Evolutionary conservation across 73 alveolate genomes (phyloP).

Genomic region (Paramecium tetraurelia): DNA sequence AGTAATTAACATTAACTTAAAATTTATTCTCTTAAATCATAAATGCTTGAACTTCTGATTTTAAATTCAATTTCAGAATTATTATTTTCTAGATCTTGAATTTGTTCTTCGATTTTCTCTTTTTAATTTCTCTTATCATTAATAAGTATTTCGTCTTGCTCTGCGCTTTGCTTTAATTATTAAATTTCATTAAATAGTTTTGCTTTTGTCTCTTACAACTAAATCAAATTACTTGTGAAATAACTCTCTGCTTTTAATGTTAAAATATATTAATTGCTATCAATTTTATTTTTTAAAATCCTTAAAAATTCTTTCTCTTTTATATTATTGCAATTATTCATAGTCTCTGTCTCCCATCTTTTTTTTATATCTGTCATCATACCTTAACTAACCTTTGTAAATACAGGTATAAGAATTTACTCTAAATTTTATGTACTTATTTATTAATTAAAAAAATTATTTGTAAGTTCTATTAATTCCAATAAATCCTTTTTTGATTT

Average conservation of each 20-base stretch:
- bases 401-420: background rate
- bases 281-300: background rate
- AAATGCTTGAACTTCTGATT: background rate
- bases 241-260: background rate
- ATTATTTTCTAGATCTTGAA: background rate
- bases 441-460: no score
- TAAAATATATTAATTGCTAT: background rate
- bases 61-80: no score
- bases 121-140: no score
- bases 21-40: background rate
- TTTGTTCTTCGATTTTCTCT: no score
- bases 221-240: background rate
- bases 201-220: background rate
- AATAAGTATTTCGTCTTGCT: no score
- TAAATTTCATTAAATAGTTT: no score
- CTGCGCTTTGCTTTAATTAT: no score
- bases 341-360: background rate
- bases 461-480: background rate
- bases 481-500: background rate
- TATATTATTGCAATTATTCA: background rate
- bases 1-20: background rate
- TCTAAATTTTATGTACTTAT: no score
- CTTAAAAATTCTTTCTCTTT: background rate
- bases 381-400: background rate
- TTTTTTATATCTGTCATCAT: background rate